A percentile compares a stretch with the other conserved stretches of the same genome.
phyloP scores from a whole-genome alignment of 1,284 basidiomycete genomes.

The Pyrrhoderma noxium region DNA sequence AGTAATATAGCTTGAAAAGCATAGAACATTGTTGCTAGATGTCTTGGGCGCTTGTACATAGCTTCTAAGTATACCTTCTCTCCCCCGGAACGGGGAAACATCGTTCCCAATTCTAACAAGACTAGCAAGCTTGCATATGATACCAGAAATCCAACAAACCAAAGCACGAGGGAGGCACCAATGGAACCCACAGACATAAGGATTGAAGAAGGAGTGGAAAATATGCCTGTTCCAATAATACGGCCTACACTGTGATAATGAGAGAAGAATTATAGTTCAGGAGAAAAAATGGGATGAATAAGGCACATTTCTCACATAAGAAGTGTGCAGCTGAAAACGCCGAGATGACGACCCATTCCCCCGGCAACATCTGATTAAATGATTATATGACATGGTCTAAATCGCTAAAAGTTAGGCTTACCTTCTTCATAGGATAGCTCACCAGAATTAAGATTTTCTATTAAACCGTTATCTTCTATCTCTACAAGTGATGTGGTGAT shows the following conservation, averaged over 20 bases:
- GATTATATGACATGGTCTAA: neutral
- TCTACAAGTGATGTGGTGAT: too few relatives aligned
- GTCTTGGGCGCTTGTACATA: constrained; percentile 38
- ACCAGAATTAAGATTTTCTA: too few relatives aligned
- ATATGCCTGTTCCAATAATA: constrained; percentile 57
- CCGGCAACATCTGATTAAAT: constrained; percentile 31
- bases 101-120: constrained; percentile 51
- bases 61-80: constrained; percentile 51
- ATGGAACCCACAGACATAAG: constrained; percentile 40
- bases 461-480: too few relatives aligned
- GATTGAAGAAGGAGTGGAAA: constrained; percentile 56
- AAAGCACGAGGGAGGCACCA: constrained; percentile 48
- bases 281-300: too few relatives aligned
- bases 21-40: constrained; percentile 42
- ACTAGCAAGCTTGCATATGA: constrained; percentile 47
- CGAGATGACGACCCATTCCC: constrained; percentile 45
- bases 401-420: too few relatives aligned
- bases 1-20: constrained; percentile 42
- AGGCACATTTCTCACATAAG: constrained; percentile 31
- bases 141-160: constrained; percentile 47
- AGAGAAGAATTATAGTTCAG: too few relatives aligned
- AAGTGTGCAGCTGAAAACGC: constrained; percentile 43
- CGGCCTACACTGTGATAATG: constrained; percentile 46
- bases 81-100: constrained; percentile 47
- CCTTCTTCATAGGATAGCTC: too few relatives aligned